phyloP scores from a whole-genome alignment of 129 eudicot species.

The Mikania micrantha region DNA sequence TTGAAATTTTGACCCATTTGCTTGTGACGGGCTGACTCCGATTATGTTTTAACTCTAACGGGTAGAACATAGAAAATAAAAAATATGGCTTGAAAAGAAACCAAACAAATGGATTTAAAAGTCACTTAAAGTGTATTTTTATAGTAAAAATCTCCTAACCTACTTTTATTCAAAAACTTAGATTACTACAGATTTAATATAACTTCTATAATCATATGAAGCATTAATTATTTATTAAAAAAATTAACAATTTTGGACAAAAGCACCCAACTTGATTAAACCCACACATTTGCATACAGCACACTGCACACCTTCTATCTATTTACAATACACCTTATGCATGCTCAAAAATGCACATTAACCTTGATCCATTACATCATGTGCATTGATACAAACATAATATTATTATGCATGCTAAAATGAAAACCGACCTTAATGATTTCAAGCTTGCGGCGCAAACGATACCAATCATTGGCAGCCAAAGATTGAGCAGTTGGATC shows the following conservation, averaged over 20 bases:
- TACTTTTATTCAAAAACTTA: not conserved
- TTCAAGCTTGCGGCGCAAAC: slow-evolving; percentile 86
- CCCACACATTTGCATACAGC: not conserved
- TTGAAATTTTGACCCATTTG: not conserved
- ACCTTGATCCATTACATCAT: not conserved
- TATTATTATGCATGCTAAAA: not conserved
- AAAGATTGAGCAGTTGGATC: slow-evolving; percentile 72
- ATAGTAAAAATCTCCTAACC: not conserved
- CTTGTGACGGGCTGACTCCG: not conserved
- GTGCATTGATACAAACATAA: not conserved
- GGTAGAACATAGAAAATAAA: not conserved
- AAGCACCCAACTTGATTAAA: too few relatives aligned
- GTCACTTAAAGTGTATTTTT: not conserved
- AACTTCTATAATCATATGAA: not conserved
- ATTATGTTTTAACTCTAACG: not conserved
- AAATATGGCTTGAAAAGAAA: not conserved
- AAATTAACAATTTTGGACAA: not conserved
- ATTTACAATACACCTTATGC: not conserved
- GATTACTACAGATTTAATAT: not conserved
- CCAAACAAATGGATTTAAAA: not conserved
- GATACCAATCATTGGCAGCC: slow-evolving; percentile 89
- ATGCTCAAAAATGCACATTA: not conserved
- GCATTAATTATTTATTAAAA: not conserved
- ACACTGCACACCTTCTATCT: not conserved
- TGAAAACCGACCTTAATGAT: slow-evolving; percentile 57